Evolutionary conservation across 345 rosid genomes (phyloP), one percentile per base, ranked within the genome.

Genomic region (Stellera chamaejasme): DNA sequence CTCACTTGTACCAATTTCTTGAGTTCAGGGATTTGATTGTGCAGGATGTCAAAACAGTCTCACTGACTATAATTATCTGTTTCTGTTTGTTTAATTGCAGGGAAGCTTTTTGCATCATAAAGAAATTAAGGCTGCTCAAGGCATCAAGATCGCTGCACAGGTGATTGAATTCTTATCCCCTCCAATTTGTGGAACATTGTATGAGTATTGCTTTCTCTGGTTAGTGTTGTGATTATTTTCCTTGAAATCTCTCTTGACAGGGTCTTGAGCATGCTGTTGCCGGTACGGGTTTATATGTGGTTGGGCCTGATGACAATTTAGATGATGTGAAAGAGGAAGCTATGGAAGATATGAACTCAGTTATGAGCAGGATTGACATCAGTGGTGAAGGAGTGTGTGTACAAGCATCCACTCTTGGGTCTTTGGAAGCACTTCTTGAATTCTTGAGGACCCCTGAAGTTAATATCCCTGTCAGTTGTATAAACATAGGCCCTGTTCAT

Each of bases 211-310:
- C 23, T 47, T 26, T 11, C 36, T 11, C 54, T 2, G 3, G 36
- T 3, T 25, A 50, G 39, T 32, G 4, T 32, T 8, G 4, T 32
- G 23, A 26, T 56, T 64, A 50, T 50, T 54, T 5, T 19, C 41
- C 39, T 67, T 19, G 23, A 19, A 19, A 19, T 19, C 23, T 19
- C 51, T 56, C 32, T 57, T 23, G 16, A 46, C 59, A 92, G 96
- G 97, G 96, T 52, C 89, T 92, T 45, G 94, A 92, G 72, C 94
- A 86, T 70, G 94, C 99, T 56, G 78, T 92, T 69, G 97, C 99
- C 56, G 99, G 99, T 28, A 92, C 99, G 45, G 84, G 84, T 56
- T 71, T 89, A 36, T 81, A 86, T 62, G 94, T 92, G 42, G 84
- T 82, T 32, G 90, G 89, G 46, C 80, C 86, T 48, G 81, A 79